Evolutionary conservation across 2,329 filamentous ascomycete species (phyloP), one percentile per base, ranked within the genome.

Genomic region (Claviceps purpurea): DNA sequence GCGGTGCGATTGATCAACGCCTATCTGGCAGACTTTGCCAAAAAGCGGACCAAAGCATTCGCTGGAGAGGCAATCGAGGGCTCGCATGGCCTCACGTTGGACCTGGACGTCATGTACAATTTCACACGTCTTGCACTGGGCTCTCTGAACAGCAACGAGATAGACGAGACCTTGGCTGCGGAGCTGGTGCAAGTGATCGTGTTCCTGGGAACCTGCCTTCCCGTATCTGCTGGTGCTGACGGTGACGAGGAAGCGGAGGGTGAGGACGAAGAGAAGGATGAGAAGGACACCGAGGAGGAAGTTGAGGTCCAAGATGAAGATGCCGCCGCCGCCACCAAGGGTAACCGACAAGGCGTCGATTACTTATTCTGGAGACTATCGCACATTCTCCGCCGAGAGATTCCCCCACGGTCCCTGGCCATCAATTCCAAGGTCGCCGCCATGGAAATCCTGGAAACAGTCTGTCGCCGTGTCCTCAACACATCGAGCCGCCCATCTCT

Each of bases 171-270:
- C 10, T 73, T 97, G n/a, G 87, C 87, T 1, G 75, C 80, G 43
- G 88, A 95, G 63, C 82, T 82, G 13, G 81, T 87, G 4, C 85
- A 89, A 57, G 89, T 95, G 56, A 73, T 95, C 39, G 76, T 91
- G 40, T 95, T 95, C 72, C 73, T 98, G 0, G 87, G 83, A 43
- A 80, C 71, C 22, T 74, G 74, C 53, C 67, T 81, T 14, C 68
- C 71, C 18, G 59, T 62, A 11, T 61, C 64, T 24, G 57, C 56
- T 54, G 76, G 66, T 57, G 63, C 65, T 5, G 71, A 73, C 18
- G 66, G 68, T 1, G 68, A 71, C 2, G 67, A 68, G 54, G 52
- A 70, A 61, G 16, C 70, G 67, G 70, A 71, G 2, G 71, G 71
- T 4, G 71, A 22, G 30, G 45, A 38, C 8, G 30, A 18, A n/a